phyloP scores from a whole-genome alignment of 345 rosid species.

The Gossypium turneri region DNA sequence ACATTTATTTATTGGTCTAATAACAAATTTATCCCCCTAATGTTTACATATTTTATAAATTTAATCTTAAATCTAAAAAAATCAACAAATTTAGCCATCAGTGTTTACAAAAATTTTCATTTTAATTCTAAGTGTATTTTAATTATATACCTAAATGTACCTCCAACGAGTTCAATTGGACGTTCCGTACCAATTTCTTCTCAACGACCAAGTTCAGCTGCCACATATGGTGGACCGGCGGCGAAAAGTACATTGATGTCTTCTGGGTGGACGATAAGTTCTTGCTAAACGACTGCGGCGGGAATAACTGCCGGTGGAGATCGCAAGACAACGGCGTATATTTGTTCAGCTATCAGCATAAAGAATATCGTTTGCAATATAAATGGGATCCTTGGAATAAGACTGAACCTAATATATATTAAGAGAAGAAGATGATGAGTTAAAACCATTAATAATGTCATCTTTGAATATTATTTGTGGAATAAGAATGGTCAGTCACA shows the following conservation, averaged over 20 bases:
- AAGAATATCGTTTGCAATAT: neutral
- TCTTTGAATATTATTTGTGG: too few species aligned
- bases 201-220: neutral
- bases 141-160: neutral
- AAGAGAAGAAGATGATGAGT: too few species aligned
- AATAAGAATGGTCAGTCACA: too few species aligned
- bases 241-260: neutral
- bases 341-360: neutral
- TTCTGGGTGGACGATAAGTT: neutral
- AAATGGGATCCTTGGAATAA: slow-evolving; percentile 2
- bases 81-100: slow-evolving; percentile 3
- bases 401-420: too few species aligned
- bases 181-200: neutral
- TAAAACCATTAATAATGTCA: too few species aligned
- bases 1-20: too few species aligned
- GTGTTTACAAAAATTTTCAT: too few species aligned
- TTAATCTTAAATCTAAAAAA: too few species aligned
- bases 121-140: too few species aligned
- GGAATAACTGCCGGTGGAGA: neutral
- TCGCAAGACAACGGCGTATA: neutral
- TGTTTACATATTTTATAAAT: too few species aligned
- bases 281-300: neutral
- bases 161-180: neutral
- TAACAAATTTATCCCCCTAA: too few species aligned
- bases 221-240: slow-evolving; percentile 1